Conservation (phyloP, 108 stramenopile genomes). For the Nitzschia sp. region DNA sequence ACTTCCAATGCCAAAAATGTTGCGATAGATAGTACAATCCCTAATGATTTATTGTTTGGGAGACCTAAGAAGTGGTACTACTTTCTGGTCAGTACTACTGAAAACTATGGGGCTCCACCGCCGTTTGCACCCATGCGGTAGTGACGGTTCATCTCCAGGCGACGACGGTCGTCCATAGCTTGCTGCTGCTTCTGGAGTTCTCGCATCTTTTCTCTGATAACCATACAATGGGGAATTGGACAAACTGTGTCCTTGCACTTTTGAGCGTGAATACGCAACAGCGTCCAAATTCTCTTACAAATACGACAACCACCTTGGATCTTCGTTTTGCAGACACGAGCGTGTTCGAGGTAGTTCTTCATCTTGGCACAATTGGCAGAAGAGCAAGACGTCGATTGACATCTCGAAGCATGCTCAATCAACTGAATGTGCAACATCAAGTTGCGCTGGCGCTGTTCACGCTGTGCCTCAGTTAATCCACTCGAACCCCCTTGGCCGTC, state of each 20-base stretch:
- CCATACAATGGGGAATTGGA: conserved; percentile 90
- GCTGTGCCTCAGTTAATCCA: conserved; percentile 71
- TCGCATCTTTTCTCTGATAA: conserved; percentile 85
- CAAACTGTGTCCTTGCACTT: conserved; percentile 86
- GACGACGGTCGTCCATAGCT: conserved; percentile 89
- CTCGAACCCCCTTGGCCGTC: conserved; percentile 39
- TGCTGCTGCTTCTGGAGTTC: conserved; percentile 87
- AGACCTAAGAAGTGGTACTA: no score
- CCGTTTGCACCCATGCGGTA: conserved; percentile 22
- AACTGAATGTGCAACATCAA: conserved; percentile 94
- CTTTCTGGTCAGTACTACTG: not conserved
- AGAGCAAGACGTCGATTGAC: conserved; percentile 74
- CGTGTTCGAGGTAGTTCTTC: conserved; percentile 90
- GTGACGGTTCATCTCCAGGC: conserved; percentile 85
- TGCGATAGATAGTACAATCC: no score
- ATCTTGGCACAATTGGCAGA: conserved; percentile 93
- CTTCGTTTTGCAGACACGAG: conserved; percentile 69
- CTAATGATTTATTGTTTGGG: no score
- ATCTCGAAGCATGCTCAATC: conserved; percentile 93
- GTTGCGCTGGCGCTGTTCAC: conserved; percentile 80
- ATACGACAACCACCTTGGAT: conserved; percentile 89
- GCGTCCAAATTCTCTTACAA: conserved; percentile 94
- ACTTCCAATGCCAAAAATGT: no score
- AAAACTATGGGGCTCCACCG: conserved; percentile 2
- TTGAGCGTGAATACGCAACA: conserved; percentile 93